Percentiles rank a stretch among this genome's conserved stretches.
Evolutionary conservation across 2,329 filamentous ascomycete species (phyloP).

Genomic region (Alternaria solani): DNA sequence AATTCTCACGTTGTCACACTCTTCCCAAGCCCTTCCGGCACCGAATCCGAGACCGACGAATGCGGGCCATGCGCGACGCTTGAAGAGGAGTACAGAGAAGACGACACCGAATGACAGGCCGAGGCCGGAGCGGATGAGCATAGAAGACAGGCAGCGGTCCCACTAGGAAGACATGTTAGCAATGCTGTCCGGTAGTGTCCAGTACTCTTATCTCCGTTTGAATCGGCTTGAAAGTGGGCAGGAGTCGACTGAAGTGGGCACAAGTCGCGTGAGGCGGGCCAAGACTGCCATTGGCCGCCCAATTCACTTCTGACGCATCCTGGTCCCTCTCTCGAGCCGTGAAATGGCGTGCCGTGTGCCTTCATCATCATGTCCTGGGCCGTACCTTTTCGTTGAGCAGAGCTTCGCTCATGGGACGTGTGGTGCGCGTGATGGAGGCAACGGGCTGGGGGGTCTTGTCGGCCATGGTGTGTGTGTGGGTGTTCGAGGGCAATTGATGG

Average conservation of each 20-base stretch:
- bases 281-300: neutral
- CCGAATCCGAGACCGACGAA: conserved; percentile 94
- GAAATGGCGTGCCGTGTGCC: neutral
- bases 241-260: neutral
- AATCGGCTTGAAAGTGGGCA: neutral
- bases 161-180: conserved; percentile 68
- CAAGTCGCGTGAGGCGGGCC: conserved; percentile 22
- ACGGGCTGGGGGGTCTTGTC: conserved; percentile 64
- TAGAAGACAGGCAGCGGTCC: conserved; percentile 97
- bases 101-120: conserved; percentile 97
- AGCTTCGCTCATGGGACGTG: conserved; percentile 90
- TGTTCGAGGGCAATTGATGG: conserved; percentile 40
- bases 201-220: conserved; percentile 8
- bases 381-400: conserved; percentile 98
- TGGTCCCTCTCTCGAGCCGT: neutral
- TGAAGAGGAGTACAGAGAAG: conserved; percentile 98
- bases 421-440: conserved; percentile 72
- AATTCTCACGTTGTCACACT: conserved; percentile 77
- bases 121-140: conserved; percentile 95
- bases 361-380: neutral
- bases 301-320: neutral
- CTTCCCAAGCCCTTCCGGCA: conserved; percentile 95
- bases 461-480: conserved; percentile 59
- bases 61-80: conserved; percentile 97
- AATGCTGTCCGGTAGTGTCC: conserved; percentile 3